Conservation (phyloP, 352 stramenopile species). For the Globisporangium heterothallicum region DNA sequence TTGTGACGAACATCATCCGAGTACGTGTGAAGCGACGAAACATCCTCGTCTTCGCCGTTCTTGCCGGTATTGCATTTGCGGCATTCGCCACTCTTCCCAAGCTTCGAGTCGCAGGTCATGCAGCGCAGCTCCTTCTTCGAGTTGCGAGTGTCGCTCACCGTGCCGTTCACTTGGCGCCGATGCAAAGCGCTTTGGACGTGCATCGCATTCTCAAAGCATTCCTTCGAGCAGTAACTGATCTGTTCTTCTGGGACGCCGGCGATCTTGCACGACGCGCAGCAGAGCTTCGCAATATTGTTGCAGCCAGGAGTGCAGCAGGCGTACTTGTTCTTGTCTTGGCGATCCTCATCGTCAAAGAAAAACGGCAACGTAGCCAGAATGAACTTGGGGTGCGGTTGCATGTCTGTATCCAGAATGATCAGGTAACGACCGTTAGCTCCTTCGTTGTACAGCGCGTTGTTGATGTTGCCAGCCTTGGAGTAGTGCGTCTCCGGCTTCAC, state of each 20-base stretch:
- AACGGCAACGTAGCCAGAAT: constrained; percentile 74
- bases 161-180: constrained; percentile 79
- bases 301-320: constrained; percentile 66
- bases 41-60: constrained; percentile 22
- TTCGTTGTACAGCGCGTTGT: constrained; percentile 88
- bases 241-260: constrained; percentile 73
- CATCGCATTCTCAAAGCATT: constrained; percentile 82
- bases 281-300: constrained; percentile 80
- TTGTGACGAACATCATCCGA: constrained; percentile 59
- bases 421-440: constrained; percentile 73
- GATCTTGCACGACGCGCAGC: constrained; percentile 82
- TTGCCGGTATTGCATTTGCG: constrained; percentile 73
- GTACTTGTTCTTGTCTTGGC: constrained; percentile 67
- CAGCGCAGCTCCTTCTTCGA: constrained; percentile 75
- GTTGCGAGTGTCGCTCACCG: constrained; percentile 60
- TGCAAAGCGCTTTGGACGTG: constrained; percentile 75
- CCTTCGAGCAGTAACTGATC: constrained; percentile 84
- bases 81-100: constrained; percentile 70
- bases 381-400: constrained; percentile 85
- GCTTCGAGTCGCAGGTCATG: constrained; percentile 64
- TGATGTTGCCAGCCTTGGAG: constrained; percentile 88
- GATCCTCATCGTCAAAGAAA: constrained; percentile 85
- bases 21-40: constrained; percentile 67
- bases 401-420: constrained; percentile 82
- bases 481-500: constrained; percentile 75